Evolutionary conservation across 768 basidiomycete species (phyloP).

Genomic region (Tylopilus intermedius): DNA sequence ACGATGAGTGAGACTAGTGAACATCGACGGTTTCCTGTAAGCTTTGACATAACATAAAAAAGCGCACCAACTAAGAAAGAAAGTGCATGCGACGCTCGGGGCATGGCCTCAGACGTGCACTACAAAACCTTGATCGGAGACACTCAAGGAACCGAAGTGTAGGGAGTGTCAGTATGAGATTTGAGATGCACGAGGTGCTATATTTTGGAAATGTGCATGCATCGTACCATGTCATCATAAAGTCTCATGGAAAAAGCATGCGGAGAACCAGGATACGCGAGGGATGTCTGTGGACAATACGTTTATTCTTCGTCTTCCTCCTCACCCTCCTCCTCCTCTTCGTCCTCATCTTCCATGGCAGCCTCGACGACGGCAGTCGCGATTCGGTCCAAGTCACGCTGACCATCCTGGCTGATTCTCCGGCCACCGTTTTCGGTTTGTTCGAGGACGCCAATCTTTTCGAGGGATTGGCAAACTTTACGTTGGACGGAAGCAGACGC

Average conservation of each 20-base stretch:
- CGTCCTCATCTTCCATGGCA: conserved; percentile 67
- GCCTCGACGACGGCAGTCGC: conserved; percentile 85
- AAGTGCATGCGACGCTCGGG: too few relatives aligned
- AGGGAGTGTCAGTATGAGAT: neutral
- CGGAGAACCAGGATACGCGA: conserved; percentile 15
- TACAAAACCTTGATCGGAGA: neutral
- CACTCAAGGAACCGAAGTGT: neutral
- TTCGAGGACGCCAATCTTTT: conserved; percentile 98
- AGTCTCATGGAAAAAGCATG: conserved; percentile 22
- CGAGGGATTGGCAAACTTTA: conserved; percentile 92
- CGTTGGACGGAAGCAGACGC: conserved; percentile 87
- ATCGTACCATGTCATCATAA: conserved; percentile 40
- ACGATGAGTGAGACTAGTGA: too few relatives aligned
- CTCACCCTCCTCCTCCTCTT: conserved; percentile 63
- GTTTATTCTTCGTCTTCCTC: conserved; percentile 45
- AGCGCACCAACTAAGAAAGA: too few relatives aligned
- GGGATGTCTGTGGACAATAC: conserved; percentile 11
- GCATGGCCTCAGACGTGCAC: neutral
- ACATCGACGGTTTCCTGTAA: too few relatives aligned
- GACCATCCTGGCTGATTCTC: conserved; percentile 94
- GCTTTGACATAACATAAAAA: too few relatives aligned
- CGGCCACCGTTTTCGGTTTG: conserved; percentile 90
- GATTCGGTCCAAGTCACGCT: conserved; percentile 92
- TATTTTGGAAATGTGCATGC: conserved; percentile 32
- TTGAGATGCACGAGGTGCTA: conserved; percentile 16